A percentile compares a stretch with the other conserved stretches of the same genome.
Conservation (phyloP, 345 rosid species). For the Boechera divaricarpa region DNA sequence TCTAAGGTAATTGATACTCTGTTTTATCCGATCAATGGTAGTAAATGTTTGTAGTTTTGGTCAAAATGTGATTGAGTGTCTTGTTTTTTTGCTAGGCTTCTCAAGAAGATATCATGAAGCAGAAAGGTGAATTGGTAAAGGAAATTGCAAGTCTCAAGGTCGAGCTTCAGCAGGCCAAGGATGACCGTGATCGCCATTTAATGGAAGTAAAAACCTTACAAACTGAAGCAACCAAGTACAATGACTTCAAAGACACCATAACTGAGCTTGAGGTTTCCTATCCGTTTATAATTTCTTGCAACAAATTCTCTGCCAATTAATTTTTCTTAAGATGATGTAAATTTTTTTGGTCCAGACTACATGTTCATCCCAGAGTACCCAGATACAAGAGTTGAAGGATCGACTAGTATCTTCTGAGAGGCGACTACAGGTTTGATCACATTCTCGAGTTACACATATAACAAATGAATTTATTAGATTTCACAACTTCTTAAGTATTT, state of each 20-base stretch:
- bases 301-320: neutral
- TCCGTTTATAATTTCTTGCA: neutral
- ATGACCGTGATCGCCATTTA: conserved; percentile 71
- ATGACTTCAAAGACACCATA: conserved; percentile 71
- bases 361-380: conserved; percentile 69
- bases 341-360: conserved; percentile 56
- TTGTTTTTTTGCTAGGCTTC: conserved; percentile 57
- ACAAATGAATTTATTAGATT: conserved; percentile 2
- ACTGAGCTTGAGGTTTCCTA: conserved; percentile 75
- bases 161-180: conserved; percentile 70
- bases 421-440: conserved; percentile 62
- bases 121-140: conserved; percentile 66
- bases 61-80: conserved; percentile 19
- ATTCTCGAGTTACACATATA: conserved; percentile 3
- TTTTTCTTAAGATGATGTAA: conserved; percentile 32
- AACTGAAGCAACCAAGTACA: conserved; percentile 61
- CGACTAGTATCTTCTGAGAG: conserved; percentile 68
- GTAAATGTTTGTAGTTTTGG: conserved; percentile 4
- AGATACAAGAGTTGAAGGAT: conserved; percentile 68
- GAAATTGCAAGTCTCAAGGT: conserved; percentile 70
- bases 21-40: conserved; percentile 2
- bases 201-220: conserved; percentile 58
- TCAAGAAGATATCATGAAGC: conserved; percentile 72
- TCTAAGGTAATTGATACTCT: conserved; percentile 62
- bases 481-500: conserved; percentile 1